Evolutionary conservation across 1,284 basidiomycete species (phyloP).

Genomic region (Bjerkandera adusta): DNA sequence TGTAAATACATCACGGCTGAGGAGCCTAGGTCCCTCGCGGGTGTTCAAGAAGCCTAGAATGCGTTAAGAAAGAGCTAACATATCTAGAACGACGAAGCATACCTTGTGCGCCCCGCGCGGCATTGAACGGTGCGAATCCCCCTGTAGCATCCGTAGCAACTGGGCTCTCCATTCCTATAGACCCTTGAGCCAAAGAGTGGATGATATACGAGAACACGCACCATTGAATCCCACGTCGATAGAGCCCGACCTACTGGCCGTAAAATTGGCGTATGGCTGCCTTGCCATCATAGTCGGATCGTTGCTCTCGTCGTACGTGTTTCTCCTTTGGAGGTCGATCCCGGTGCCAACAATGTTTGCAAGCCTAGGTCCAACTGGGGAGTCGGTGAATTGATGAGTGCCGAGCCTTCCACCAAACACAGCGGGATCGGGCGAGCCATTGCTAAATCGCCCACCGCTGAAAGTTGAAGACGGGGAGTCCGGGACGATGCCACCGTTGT

Average conservation of each 20-base stretch:
- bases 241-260: slow-evolving; percentile 33
- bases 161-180: too few species aligned
- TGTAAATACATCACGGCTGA: slow-evolving; percentile 23
- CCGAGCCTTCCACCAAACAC: slow-evolving; percentile 49
- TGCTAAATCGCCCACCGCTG: slow-evolving; percentile 55
- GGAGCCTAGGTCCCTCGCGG: slow-evolving; percentile 18
- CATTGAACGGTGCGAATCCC: too few species aligned
- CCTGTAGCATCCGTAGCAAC: too few species aligned
- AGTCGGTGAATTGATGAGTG: slow-evolving; percentile 35
- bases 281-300: slow-evolving; percentile 17
- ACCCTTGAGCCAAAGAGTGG: neutral
- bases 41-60: neutral
- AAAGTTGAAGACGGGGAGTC: slow-evolving; percentile 73
- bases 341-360: slow-evolving; percentile 14
- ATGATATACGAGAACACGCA: slow-evolving; percentile 21
- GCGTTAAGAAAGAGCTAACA: too few species aligned
- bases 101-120: too few species aligned
- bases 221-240: slow-evolving; percentile 44
- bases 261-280: slow-evolving; percentile 11
- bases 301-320: slow-evolving; percentile 20
- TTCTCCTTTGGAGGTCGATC: slow-evolving; percentile 19
- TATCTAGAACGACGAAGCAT: too few species aligned
- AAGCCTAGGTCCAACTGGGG: slow-evolving; percentile 29
- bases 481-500: slow-evolving; percentile 49
- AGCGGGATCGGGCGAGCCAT: slow-evolving; percentile 67